phyloP scores from a whole-genome alignment of 106 monocot species.

The Acorus gramineus region DNA sequence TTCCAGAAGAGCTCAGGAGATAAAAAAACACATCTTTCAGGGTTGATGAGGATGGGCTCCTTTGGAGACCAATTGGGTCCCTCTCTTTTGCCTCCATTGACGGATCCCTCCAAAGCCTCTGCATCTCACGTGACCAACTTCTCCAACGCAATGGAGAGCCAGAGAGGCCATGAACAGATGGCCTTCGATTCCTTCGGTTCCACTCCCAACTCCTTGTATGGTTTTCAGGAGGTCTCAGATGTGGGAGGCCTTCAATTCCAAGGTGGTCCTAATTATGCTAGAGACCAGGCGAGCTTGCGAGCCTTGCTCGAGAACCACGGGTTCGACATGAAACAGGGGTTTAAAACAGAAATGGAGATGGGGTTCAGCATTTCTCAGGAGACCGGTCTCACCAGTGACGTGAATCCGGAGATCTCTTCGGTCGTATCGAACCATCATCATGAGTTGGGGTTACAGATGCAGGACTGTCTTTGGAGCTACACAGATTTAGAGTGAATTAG shows the following conservation, averaged over 20 bases:
- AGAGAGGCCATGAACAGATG: slow-evolving; percentile 18
- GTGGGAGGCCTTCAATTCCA: not conserved
- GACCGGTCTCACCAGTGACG: slow-evolving; percentile 22
- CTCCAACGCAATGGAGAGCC: slow-evolving; percentile 32
- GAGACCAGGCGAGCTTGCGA: slow-evolving; percentile 1
- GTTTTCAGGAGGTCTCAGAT: too few species aligned
- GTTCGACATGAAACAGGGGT: not conserved
- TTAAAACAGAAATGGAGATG: slow-evolving; percentile 20
- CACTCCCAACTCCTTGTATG: not conserved
- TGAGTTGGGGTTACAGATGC: not conserved
- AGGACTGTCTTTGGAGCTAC: slow-evolving; percentile 12
- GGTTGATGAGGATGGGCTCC: not conserved
- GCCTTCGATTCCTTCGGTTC: slow-evolving; percentile 4
- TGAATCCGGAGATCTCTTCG: slow-evolving; percentile 32
- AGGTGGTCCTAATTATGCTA: not conserved
- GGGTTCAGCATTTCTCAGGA: slow-evolving; percentile 22
- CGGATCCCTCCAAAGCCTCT: slow-evolving; percentile 7
- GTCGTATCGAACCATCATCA: slow-evolving; percentile 1
- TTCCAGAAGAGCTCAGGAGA: slow-evolving; percentile 20
- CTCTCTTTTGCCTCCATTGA: slow-evolving; percentile 18
- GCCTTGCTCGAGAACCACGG: slow-evolving; percentile 13
- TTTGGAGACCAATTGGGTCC: not conserved
- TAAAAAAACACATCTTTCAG: slow-evolving; percentile 3
- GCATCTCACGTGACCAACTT: slow-evolving; percentile 54
- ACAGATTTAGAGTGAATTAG: not conserved